These are phyloP conservation scores for Larix sibirica DNA, from an alignment of 83 land plant species.

Conservation along the genomic window DNA sequence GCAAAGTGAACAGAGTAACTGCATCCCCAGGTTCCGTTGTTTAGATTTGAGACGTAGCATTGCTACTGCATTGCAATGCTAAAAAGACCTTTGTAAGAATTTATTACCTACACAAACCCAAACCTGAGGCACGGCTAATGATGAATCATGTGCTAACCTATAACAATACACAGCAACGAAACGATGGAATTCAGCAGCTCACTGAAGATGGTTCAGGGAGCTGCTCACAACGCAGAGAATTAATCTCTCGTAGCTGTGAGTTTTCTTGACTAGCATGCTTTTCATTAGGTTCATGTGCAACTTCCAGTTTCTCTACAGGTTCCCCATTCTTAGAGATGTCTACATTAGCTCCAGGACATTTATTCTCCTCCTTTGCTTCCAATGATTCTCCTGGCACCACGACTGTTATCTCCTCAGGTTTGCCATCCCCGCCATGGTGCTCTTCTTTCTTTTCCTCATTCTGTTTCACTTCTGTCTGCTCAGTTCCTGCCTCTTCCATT, in stretches of 20 bases:
- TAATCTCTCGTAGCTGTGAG: constrained; percentile 5
- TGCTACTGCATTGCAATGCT: constrained; percentile 14
- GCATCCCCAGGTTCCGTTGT: constrained; percentile 18
- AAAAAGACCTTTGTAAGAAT: constrained; percentile 4
- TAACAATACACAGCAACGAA: constrained; percentile 9
- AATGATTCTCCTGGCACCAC: not conserved
- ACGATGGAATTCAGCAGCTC: constrained; percentile 11
- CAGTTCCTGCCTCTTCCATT: not conserved
- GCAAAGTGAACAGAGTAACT: not conserved
- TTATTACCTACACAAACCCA: constrained; percentile 13
- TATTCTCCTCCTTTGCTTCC: not conserved
- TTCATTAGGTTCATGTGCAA: constrained; percentile 1
- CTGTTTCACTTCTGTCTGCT: constrained; percentile 4
- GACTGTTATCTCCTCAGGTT: constrained; percentile 3
- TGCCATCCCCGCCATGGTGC: not conserved
- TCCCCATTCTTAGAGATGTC: constrained; percentile 6
- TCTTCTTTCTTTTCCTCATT: constrained; percentile 18
- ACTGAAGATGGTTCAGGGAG: constrained; percentile 10
- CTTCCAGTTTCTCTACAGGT: not conserved
- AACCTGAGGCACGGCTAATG: constrained; percentile 13
- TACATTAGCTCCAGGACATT: not conserved
- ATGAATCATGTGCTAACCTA: constrained; percentile 11
- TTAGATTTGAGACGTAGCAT: constrained; percentile 11
- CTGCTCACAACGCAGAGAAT: constrained; percentile 17
- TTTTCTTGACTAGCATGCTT: constrained; percentile 13